Evolutionary conservation across 1,284 basidiomycete genomes (phyloP).

Genomic region (Rhodotorula glutinis): DNA sequence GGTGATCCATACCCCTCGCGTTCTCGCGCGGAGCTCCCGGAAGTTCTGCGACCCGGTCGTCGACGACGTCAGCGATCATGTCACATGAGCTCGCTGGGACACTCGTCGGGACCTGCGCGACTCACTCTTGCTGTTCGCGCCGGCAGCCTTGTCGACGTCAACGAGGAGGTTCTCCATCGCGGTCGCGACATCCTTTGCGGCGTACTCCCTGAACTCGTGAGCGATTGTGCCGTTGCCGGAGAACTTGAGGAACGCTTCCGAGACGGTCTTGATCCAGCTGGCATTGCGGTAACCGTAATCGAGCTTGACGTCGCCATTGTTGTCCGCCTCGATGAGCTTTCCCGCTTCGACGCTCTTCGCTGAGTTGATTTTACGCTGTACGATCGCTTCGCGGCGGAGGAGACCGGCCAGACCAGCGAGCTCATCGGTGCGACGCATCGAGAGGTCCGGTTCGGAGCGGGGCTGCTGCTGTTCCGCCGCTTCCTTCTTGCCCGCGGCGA

Average conservation of each 20-base stretch:
- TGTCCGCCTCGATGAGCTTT: too few species aligned
- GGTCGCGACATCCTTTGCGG: constrained; percentile 5
- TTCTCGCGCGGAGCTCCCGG: background rate
- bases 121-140: background rate
- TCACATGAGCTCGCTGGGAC: too few species aligned
- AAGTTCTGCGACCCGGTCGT: background rate
- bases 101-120: too few species aligned
- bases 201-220: constrained; percentile 13
- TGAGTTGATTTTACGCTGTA: too few species aligned
- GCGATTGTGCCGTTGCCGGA: background rate
- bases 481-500: background rate
- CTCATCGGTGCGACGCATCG: background rate
- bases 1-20: background rate
- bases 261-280: background rate
- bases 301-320: background rate
- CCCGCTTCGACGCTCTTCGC: background rate
- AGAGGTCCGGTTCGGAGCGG: background rate
- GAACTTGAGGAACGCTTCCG: background rate
- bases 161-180: background rate
- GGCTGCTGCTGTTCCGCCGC: background rate
- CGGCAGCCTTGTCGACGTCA: background rate
- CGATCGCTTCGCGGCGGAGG: constrained; percentile 1
- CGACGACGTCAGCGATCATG: too few species aligned
- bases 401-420: constrained; percentile 4
- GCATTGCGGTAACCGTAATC: constrained; percentile 10